Evolutionary conservation across 371 early-diverging fungal genomes (phyloP), one percentile per base, ranked within the genome.

Genomic region (Smittium culicis): DNA sequence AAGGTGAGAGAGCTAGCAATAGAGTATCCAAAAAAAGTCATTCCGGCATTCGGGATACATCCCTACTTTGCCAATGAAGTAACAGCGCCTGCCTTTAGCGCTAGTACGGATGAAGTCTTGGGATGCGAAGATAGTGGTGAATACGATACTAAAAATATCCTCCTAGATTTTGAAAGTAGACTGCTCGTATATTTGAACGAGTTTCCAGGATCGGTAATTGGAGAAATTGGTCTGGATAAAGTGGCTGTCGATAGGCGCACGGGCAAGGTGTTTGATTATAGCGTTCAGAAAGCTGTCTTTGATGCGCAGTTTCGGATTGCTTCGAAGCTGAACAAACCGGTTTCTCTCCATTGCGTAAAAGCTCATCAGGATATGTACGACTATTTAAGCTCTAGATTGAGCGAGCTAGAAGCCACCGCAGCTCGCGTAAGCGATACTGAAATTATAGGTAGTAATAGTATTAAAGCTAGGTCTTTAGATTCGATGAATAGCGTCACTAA

Each of bases 151-250:
- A 28, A 69, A 56, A 67, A 57, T 35, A 72, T 77, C 25, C 78
- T 75, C 1, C 34, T 17, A 1, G 35, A 33, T 16, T 81, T 81
- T 76, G 54, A 33, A 3, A 55, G 29, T 1, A 64, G 68, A 54
- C 72, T 81, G 29, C 66, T 60, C 1, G 30, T 32, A 8, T 56
- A 55, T 35, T 57, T 73, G 35, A 61, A 77, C 2, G 30, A 27
- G 20, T 64, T 35, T 31, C 69, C 72, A 34, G 61, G 66, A n/a
- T 70, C 73, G 0, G 67, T 73, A n/a, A 64, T 80, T 1, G 95
- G 94, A 35, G 95, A 94, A 73, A 84, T 91, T 55, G 95, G 95
- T 0, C 72, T 94, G 55, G 95, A 94, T 69, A 81, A 85, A 69
- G 79, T 79, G 31, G 93, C 81, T 28, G 79, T 77, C 35, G 79